A percentile compares a stretch with the other conserved stretches of the same genome.
Conservation (phyloP, 331 rosid genomes). For the Erythrophleum ivorense region DNA sequence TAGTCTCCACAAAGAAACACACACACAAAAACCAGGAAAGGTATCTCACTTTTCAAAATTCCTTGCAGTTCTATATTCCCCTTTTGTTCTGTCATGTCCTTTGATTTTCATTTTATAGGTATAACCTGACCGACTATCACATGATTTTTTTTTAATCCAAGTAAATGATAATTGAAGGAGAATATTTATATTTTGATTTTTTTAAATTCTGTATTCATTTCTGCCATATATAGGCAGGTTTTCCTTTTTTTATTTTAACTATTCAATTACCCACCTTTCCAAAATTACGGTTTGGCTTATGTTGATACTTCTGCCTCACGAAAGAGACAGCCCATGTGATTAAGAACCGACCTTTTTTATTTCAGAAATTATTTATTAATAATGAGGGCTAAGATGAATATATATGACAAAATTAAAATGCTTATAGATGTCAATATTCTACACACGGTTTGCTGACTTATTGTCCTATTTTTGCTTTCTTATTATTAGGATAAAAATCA, state of each 20-base stretch:
- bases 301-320: slow-evolving; percentile 43
- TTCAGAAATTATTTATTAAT: slow-evolving; percentile 48
- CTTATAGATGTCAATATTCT: slow-evolving; percentile 22
- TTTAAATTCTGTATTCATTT: not conserved
- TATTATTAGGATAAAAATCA: slow-evolving; percentile 28
- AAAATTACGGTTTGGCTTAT: slow-evolving; percentile 23
- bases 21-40: not conserved
- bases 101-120: not conserved
- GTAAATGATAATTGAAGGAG: not conserved
- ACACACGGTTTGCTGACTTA: slow-evolving; percentile 8
- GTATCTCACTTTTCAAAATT: slow-evolving; percentile 22
- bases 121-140: not conserved
- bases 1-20: too few species aligned
- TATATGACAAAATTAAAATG: slow-evolving; percentile 42
- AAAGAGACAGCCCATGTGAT: slow-evolving; percentile 77
- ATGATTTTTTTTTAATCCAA: not conserved
- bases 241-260: not conserved
- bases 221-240: not conserved
- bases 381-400: slow-evolving; percentile 46
- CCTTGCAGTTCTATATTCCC: not conserved
- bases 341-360: slow-evolving; percentile 34
- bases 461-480: slow-evolving; percentile 26
- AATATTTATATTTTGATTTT: not conserved
- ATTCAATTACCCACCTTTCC: slow-evolving; percentile 28
- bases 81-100: slow-evolving; percentile 7